Evolutionary conservation across 306 rosid genomes (phyloP).

Genomic region (Mimosa bimucronata): DNA sequence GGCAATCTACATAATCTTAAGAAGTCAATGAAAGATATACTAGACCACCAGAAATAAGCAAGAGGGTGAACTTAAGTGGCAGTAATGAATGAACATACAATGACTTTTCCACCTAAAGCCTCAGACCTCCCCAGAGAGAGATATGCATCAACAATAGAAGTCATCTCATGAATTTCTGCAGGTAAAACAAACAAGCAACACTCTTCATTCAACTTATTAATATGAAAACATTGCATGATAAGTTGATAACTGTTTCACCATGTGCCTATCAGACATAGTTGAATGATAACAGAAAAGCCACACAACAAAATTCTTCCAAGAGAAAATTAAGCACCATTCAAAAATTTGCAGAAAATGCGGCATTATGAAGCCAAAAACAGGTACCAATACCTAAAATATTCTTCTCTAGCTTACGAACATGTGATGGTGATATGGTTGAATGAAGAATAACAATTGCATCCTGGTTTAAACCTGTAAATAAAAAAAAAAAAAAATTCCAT

Average conservation of each 20-base stretch:
- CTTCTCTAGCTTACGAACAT: slow-evolving; percentile 54
- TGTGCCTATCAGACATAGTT: slow-evolving; percentile 21
- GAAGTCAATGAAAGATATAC: slow-evolving; percentile 32
- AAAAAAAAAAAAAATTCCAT: slow-evolving; percentile 29
- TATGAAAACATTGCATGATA: slow-evolving; percentile 32
- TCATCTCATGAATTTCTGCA: slow-evolving; percentile 58
- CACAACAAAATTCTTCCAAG: background rate
- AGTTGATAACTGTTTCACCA: slow-evolving; percentile 2
- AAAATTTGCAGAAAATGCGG: slow-evolving; percentile 37
- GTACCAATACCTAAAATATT: slow-evolving; percentile 60
- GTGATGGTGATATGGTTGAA: slow-evolving; percentile 58
- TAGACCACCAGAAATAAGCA: slow-evolving; percentile 26
- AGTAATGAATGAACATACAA: slow-evolving; percentile 52
- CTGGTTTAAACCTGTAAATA: slow-evolving; percentile 64
- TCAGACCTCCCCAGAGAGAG: slow-evolving; percentile 71
- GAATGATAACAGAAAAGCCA: background rate
- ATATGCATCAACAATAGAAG: slow-evolving; percentile 64
- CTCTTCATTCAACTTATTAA: slow-evolving; percentile 13
- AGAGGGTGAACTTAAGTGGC: slow-evolving; percentile 12
- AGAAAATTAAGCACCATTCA: background rate
- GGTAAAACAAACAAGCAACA: slow-evolving; percentile 38
- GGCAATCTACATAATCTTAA: slow-evolving; percentile 57
- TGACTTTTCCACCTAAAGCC: slow-evolving; percentile 63
- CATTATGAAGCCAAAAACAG: slow-evolving; percentile 32
- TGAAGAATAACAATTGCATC: slow-evolving; percentile 64